Conservation (phyloP, 441 rosid genomes). For the Pelargonium cotyledonis region DNA sequence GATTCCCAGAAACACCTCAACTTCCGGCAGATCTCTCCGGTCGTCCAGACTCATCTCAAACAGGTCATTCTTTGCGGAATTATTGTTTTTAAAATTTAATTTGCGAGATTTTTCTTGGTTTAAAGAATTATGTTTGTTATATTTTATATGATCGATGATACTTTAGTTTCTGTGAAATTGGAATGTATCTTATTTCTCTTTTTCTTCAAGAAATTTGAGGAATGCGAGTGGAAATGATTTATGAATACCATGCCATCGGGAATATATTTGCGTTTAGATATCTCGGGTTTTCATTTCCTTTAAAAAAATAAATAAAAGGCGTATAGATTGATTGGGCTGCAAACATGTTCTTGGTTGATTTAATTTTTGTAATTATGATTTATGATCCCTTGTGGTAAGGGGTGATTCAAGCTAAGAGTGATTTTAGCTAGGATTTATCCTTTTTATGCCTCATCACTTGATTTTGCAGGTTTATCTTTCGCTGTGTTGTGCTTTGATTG, state of each 20-base stretch:
- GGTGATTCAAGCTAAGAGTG: background rate
- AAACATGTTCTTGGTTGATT: background rate
- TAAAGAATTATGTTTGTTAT: background rate
- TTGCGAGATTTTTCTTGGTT: background rate
- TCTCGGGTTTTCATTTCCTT: no score
- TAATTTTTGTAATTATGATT: background rate
- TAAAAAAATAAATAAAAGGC: no score
- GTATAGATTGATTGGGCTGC: no score
- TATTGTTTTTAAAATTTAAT: background rate
- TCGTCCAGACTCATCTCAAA: conserved; percentile 22
- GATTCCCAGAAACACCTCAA: conserved; percentile 1
- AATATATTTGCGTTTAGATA: no score
- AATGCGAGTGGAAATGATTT: no score
- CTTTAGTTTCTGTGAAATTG: no score
- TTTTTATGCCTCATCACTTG: background rate
- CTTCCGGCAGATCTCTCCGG: background rate
- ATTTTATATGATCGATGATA: background rate
- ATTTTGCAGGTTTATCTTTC: conserved; percentile 59
- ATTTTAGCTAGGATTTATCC: background rate
- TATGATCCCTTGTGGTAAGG: background rate
- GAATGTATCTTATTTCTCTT: no score
- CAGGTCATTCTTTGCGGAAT: conserved; percentile 7
- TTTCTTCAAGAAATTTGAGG: no score
- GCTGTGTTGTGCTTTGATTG: conserved; percentile 61
- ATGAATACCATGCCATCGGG: no score